Percentiles rank a stretch among this genome's conserved stretches.
These are phyloP conservation scores for Cardamine resedifolia DNA, from an alignment of 345 rosid species.

Conservation along the genomic window DNA sequence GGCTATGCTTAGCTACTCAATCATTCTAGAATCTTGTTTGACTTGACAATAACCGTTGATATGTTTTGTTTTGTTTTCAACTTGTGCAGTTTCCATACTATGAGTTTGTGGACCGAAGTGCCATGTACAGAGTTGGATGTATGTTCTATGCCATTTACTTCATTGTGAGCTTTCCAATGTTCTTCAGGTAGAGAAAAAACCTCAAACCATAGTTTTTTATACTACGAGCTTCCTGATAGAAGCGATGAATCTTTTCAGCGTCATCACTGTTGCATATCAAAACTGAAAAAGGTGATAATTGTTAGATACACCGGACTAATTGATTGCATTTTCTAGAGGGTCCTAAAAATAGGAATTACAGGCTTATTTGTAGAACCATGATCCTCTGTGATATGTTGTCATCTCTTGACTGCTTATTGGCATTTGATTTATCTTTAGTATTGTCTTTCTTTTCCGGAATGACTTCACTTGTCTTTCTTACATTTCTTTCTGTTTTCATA, in stretches of 20 bases:
- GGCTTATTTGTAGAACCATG: not conserved
- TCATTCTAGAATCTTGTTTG: not conserved
- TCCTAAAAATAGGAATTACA: not conserved
- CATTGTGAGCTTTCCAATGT: slow-evolving; percentile 98
- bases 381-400: not conserved
- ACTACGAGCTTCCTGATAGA: not conserved
- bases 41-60: not conserved
- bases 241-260: not conserved
- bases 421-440: not conserved
- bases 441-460: not conserved
- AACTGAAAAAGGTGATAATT: not conserved
- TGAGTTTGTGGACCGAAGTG: slow-evolving; percentile 87
- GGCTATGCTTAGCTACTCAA: slow-evolving; percentile 7
- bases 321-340: not conserved
- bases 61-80: not conserved
- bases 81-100: slow-evolving; percentile 92
- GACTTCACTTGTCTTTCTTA: not conserved
- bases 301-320: not conserved
- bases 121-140: slow-evolving; percentile 95
- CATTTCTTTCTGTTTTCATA: not conserved
- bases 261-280: slow-evolving; percentile 6
- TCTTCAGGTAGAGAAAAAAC: slow-evolving; percentile 66
- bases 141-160: slow-evolving; percentile 96
- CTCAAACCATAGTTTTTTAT: not conserved
- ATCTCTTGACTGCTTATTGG: not conserved